Conservation (phyloP, 2,329 filamentous ascomycete species). For the Phaeoacremonium minimum region DNA sequence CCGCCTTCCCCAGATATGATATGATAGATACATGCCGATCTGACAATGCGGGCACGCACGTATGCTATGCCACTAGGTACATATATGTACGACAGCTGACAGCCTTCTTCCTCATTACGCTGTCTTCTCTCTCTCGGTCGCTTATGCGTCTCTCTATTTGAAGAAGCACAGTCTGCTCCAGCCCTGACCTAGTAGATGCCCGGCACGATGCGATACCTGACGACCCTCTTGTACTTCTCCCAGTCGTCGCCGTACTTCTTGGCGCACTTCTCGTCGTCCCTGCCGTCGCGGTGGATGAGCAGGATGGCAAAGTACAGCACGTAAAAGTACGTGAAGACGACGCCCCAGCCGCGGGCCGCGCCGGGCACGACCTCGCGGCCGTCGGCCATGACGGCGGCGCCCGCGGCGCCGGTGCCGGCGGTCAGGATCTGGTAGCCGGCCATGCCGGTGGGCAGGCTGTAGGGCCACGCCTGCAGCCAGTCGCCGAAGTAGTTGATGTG, state of each 20-base stretch:
- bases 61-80: too few species aligned
- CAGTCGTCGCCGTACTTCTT: constrained; percentile 92
- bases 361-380: constrained; percentile 66
- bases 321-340: constrained; percentile 91
- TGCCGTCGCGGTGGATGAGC: constrained; percentile 77
- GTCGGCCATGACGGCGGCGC: constrained; percentile 52
- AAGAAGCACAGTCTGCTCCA: too few species aligned
- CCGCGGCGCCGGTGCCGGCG: constrained; percentile 43
- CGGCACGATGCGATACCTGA: constrained; percentile 78
- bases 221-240: constrained; percentile 80
- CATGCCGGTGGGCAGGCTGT: constrained; percentile 79
- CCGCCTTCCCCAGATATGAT: too few species aligned
- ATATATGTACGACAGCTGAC: too few species aligned
- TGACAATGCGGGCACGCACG: too few species aligned
- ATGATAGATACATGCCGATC: too few species aligned
- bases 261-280: constrained; percentile 88
- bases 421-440: constrained; percentile 74
- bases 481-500: constrained; percentile 97
- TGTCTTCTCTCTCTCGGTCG: too few species aligned
- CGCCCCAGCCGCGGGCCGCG: constrained; percentile 75
- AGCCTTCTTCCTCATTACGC: too few species aligned
- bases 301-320: constrained; percentile 86
- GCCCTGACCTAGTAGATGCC: constrained; percentile 63
- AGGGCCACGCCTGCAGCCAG: constrained; percentile 91
- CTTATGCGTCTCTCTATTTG: too few species aligned